Evolutionary conservation across 2,329 filamentous ascomycete species (phyloP), one percentile per base, ranked within the genome.

Genomic region (Colletotrichum melonis): DNA sequence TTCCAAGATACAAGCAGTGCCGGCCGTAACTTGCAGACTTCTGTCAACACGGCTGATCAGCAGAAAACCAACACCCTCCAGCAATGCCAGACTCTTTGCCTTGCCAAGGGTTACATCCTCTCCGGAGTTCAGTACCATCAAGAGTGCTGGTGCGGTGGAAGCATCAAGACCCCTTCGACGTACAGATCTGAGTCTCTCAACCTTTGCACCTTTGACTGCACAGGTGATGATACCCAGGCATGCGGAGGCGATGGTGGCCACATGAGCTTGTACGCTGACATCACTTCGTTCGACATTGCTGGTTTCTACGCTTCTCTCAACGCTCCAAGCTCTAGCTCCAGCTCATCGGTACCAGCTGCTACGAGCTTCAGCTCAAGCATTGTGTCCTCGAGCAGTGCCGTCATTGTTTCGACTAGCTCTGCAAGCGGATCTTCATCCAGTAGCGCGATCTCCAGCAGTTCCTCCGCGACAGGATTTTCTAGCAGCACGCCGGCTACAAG

Each of bases 91-190:
- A 76, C 74, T 0, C 76, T 77, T 7, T 82, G 80, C 52, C 74
- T 78, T 22, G 74, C 64, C 32, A 75, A 75, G 8, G 81, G 80
- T 9, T 81, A 78, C 65, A 78, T 76, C 2, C 80, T 82, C 63
- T 81, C 80, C n/a, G 81, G 79, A 5, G 80, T 80, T 5, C 79
- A 83, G 54, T 81, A 81, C 67, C 76, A 77, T 59, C 75, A 76
- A 19, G 79, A 81, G 54, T 81, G 78, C 49, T 81, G 78, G 79
- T 80, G 79, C 56, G 79, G 79, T 16, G 79, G 77, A 2, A 77
- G 24, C 28, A 74, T 78, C 26, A 76, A 69, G n/a, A 63, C 74
- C 8, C 76, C 80, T 5, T 74, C 77, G 9, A 76, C 74, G 1
- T 81, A 79, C 65, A 74, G 75, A 24, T 73, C 69, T 12, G 78